Base-by-base conservation (phyloP, 169 alveolate species). In the Plasmodium vivax region DNA sequence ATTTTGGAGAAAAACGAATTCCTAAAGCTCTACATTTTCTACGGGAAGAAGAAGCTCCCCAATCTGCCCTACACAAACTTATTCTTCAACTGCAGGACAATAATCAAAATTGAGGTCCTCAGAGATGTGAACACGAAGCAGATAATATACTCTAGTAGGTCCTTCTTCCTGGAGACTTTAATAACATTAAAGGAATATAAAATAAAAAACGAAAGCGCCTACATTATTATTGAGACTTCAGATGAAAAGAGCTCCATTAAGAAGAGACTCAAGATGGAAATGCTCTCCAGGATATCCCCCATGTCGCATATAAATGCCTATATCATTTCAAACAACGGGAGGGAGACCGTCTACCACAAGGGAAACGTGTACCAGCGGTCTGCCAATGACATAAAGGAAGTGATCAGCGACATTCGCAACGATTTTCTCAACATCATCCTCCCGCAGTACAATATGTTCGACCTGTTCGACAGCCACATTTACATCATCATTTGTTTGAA, bases 231-330 rank as follows among this genome's bases (percentile, higher is more conserved):
- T 30, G 93, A 87, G 75, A 87, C 93, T 2, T 75, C 93, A 0
- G 85, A 87, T 87, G 93, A 87, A 87, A 87, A 23, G 23, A 87
- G 87, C 43, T 36, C 93, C 16, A 87, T 75, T 4, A 87, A 87
- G 62, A 87, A 87, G n/a, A 87, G 87, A 87, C 45, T 87, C n/a
- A 87, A 87, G 75, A 75, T 87, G 85, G 93, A 87, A 38, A 87
- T 87, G 87, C 72, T 87, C 32, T 56, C 75, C 72, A 74, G 62
- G 36, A 87, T 87, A 51, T 87, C 93, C 8, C 93, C 93, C 34
- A 75, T 87, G 85, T 87, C 93, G 9, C 93, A 87, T 51, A 87
- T 87, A 30, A 87, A 87, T 87, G 93, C 93, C 1, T 87, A 87
- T 32, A 79, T 87, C 3, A 58, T 87, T 54, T 87, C 93, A 27